Base-by-base conservation (phyloP, 257 asterid genomes). In the Handroanthus guayacan region DNA sequence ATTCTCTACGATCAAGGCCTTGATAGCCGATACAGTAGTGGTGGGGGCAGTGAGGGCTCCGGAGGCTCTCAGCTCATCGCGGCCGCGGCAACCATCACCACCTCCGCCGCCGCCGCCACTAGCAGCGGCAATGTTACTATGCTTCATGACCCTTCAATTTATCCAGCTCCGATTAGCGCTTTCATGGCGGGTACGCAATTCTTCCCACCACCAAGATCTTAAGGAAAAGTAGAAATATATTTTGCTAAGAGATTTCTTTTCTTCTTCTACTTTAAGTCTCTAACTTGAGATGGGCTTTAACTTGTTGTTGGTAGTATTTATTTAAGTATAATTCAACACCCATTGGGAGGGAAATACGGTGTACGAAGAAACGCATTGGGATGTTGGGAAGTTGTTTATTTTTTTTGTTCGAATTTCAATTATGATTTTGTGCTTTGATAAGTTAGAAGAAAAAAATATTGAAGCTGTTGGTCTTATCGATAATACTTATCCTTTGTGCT, bases 1-100 rank as follows among this genome's bases (percentile, higher is more conserved):
- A 91, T 91, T 77, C 80, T 91, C 16, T 91, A 91, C 67, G 97
- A 91, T 83, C 95, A 89, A 85, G 95, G 97, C 20, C 85, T 79
- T 2, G 95, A 87, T 12, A 75, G 43, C 64, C 90, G 89, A 54
- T 79, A 83, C 62, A 44, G 14, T 18, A 74, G 74, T 0, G 54
- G 50, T 17, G 89, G 87, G 43, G 51, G 56, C 62, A 88, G 89
- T 5, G 86, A 81, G 60, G 43, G 75, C 66, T 80, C 88, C 31
- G 86, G 67, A 31, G 82, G 62, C 20, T 52, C 75, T 41, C 83
- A 80, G 77, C 81, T 88, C 18, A 83, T 83, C 20, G 72, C 84
- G 4, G 78, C 80, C 66, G 58, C 73, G 7, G 57, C 78, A 6
- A 55, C 80, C 60, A 48, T 45, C 48, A 5, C 57, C 2, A 54